phyloP scores from a whole-genome alignment of 805 yeast genomes.

The Kuraishia ogatae region DNA sequence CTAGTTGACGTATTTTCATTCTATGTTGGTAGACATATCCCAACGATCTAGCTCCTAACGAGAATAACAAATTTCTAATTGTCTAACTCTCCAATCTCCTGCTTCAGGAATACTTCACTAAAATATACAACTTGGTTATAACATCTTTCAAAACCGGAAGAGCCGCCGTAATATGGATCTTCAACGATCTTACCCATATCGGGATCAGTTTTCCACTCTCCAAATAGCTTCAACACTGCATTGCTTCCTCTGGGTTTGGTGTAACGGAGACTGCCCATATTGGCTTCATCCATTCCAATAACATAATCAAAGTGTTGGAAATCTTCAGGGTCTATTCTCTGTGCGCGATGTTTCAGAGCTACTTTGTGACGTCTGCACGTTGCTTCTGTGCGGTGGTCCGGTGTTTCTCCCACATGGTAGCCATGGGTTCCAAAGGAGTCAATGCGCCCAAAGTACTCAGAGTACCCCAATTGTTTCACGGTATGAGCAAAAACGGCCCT shows the following conservation, averaged over 20 bases:
- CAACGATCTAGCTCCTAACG: background rate
- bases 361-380: conserved; percentile 68
- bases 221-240: conserved; percentile 57
- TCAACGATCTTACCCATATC: conserved; percentile 52
- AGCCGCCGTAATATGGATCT: conserved; percentile 93
- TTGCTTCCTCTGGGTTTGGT: conserved; percentile 42
- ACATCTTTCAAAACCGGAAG: conserved; percentile 72
- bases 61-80: background rate
- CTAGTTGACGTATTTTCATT: background rate
- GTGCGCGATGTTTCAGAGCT: conserved; percentile 68
- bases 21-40: background rate
- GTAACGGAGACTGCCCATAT: conserved; percentile 39
- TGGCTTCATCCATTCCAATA: conserved; percentile 64
- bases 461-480: conserved; percentile 43
- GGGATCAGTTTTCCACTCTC: conserved; percentile 61
- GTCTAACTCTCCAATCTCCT: conserved; percentile 22
- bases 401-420: conserved; percentile 75
- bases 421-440: conserved; percentile 90
- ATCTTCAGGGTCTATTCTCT: conserved; percentile 46
- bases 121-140: conserved; percentile 71
- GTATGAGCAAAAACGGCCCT: conserved; percentile 66
- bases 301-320: conserved; percentile 57
- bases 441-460: conserved; percentile 37
- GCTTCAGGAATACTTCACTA: conserved; percentile 57
- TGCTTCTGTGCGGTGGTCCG: conserved; percentile 66